Conservation (phyloP, 768 basidiomycete genomes). For the Trametes meyenii region DNA sequence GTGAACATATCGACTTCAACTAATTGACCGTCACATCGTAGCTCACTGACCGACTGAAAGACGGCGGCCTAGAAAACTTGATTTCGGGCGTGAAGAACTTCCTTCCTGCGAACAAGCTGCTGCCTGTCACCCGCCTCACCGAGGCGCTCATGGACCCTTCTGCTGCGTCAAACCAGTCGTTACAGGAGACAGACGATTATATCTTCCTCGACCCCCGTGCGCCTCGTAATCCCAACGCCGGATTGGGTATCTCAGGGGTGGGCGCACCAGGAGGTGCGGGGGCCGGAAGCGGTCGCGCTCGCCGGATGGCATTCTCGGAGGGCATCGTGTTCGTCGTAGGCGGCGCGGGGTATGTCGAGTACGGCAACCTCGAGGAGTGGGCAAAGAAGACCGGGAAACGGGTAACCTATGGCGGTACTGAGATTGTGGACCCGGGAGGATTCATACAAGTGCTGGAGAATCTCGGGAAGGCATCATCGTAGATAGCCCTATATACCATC, state of each 20-base stretch:
- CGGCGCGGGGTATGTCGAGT: slow-evolving; percentile 96
- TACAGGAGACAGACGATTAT: slow-evolving; percentile 96
- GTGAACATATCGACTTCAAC: neutral
- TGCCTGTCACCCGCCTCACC: slow-evolving; percentile 88
- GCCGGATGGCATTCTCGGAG: slow-evolving; percentile 81
- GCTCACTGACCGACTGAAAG: slow-evolving; percentile 92
- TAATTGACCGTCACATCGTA: slow-evolving; percentile 33
- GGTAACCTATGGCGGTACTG: slow-evolving; percentile 94
- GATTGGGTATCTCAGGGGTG: slow-evolving; percentile 50
- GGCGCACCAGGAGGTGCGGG: slow-evolving; percentile 37
- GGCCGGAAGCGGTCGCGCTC: slow-evolving; percentile 41
- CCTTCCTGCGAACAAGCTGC: slow-evolving; percentile 90
- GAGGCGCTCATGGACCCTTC: slow-evolving; percentile 99
- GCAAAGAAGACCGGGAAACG: slow-evolving; percentile 78
- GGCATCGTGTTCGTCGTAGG: slow-evolving; percentile 94
- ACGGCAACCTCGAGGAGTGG: slow-evolving; percentile 96
- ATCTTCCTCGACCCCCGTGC: slow-evolving; percentile 91
- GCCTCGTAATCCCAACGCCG: slow-evolving; percentile 52
- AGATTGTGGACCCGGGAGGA: slow-evolving; percentile 86
- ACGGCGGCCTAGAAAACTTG: slow-evolving; percentile 94
- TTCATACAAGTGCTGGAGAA: slow-evolving; percentile 76
- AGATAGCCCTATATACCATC: slow-evolving; percentile 6
- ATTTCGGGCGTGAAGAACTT: slow-evolving; percentile 99
- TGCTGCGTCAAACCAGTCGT: slow-evolving; percentile 88
- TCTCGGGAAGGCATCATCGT: slow-evolving; percentile 49